Evolutionary conservation across 257 asterid species (phyloP), one percentile per base, ranked within the genome.

Genomic region (Linderniella brevidens): DNA sequence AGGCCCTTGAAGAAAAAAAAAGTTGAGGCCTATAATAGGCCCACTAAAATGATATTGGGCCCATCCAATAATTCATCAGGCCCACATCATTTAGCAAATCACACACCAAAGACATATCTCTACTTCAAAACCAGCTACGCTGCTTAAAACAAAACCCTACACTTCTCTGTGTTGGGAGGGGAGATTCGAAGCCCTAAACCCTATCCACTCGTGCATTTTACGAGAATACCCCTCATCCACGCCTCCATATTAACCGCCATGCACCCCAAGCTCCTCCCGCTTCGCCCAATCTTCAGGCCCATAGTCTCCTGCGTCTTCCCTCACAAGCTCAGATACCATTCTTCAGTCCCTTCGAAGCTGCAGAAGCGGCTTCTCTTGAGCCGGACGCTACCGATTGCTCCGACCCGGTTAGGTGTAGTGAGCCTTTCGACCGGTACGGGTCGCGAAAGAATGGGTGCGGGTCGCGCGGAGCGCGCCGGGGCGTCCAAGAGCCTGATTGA

Each of bases 401-500:
- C 52, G 17, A 52, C 44, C 19, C 64, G 64, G 9, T 19, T 59
- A 6, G 61, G 65, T 17, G n/a, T 53, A 8, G 61, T 72, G 17
- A 51, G 58, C 9, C 60, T 64, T 7, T 67, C 92, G 10, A 55
- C 78, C 44, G 69, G 67, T 5, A 75, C 49, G 66, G 60, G 54
- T 54, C 46, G 74, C 45, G 74, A 55, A 7, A 52, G 61, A 40
- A 48, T 62, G 60, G 71, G 68, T 40, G 46, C 72, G 41, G 67
- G 62, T 16, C 19, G 48, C 17, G 75, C 55, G n/a, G 44, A 17
- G 49, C 69, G 72, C 18, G 59, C 50, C 41, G 70, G 56, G 46
- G 58, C 67, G 0, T 67, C 76, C 8, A 87, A 66, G 87, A 80
- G 94, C 52, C 70, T 88, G 80, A 65, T 88, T 37, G 98, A 84